Evolutionary conservation across 1,284 basidiomycete species (phyloP).

Genomic region (Malassezia cuniculi): DNA sequence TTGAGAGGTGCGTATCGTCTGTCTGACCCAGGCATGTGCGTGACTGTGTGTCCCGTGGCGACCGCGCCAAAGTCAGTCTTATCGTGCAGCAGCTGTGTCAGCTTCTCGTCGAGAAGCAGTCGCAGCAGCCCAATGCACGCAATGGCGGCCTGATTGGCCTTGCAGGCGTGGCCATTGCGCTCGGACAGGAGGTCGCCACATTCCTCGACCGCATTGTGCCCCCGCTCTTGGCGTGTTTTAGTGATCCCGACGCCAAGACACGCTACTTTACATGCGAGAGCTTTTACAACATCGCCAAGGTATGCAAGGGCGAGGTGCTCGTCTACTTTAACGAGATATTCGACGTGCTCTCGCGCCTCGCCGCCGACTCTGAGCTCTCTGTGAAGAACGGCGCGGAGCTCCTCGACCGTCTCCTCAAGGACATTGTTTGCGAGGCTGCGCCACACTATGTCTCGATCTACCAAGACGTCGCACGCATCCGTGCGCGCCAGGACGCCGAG

Average conservation of each 20-base stretch:
- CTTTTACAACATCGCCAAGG: conserved; percentile 90
- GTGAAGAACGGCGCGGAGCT: conserved; percentile 98
- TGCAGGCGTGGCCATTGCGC: conserved; percentile 86
- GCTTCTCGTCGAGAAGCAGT: conserved; percentile 27
- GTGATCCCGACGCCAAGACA: conserved; percentile 85
- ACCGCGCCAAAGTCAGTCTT: conserved; percentile 64
- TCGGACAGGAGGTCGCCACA: conserved; percentile 80
- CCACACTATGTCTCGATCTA: conserved; percentile 86
- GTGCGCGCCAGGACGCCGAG: conserved; percentile 52
- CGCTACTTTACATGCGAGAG: conserved; percentile 95
- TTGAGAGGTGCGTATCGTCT: conserved; percentile 62
- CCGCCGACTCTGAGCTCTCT: conserved; percentile 85
- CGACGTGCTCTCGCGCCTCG: conserved; percentile 75
- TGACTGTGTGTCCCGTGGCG: conserved; percentile 67
- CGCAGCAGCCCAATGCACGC: conserved; percentile 55
- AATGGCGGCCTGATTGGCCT: conserved; percentile 94
- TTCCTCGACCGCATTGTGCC: conserved; percentile 87
- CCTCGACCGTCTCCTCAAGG: conserved; percentile 90
- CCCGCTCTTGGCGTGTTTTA: conserved; percentile 81
- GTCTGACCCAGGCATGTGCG: conserved; percentile 58
- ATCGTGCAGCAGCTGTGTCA: conserved; percentile 90
- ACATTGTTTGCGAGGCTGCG: conserved; percentile 92
- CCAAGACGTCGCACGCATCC: conserved; percentile 50
- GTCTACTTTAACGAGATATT: conserved; percentile 98
- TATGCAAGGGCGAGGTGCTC: conserved; percentile 90